Base-by-base conservation (phyloP, 2,329 filamentous ascomycete species). In the Curvularia eragrostidis region DNA sequence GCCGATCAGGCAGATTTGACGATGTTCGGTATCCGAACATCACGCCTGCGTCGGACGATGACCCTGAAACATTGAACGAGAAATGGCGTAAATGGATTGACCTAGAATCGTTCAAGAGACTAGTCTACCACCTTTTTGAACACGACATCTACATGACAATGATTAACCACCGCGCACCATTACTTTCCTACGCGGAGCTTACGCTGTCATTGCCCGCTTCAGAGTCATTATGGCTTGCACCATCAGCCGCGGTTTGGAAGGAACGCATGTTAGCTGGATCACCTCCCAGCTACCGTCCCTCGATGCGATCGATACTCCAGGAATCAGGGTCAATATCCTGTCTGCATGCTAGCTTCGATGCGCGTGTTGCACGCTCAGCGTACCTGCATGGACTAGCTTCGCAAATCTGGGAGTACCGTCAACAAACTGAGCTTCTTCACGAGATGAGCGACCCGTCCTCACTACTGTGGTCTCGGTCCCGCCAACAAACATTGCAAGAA, bases 181-280 rank as follows among this genome's bases (percentile, higher is more conserved):
- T 85, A 13, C 84, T 90, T 60, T 89, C 87, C 0, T 91, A 89
- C 67, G 82, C 87, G 1, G 89, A 91, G 67, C 73, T 91, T 18
- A 85, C 84, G 1, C 76, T 90, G 1, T 86, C 87, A 1, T 74
- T 91, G 0, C 89, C 89, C 0, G 84, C 84, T 49, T 80, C 84
- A 1, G 80, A 82, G 53, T 80, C 84, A 5, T 71, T 91, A 1
- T 91, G 89, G 89, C 82, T 85, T 46, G 88, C 89, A 3, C 81
- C 82, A 23, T 83, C 82, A 0, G 86, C 89, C 1, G 72, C 78
- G 26, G 83, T 86, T 61, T 91, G 89, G 88, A 88, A 88, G 68
- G 71, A 77, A 61, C 76, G 88, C 3, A 79, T 64, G 59, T 73
- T 44, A 12, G 36, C 28, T 28, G 30, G 21, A 56, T n/a, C 7